Base-by-base conservation (phyloP, 192 early-diverging fungal species). In the Coemansia sp. region DNA sequence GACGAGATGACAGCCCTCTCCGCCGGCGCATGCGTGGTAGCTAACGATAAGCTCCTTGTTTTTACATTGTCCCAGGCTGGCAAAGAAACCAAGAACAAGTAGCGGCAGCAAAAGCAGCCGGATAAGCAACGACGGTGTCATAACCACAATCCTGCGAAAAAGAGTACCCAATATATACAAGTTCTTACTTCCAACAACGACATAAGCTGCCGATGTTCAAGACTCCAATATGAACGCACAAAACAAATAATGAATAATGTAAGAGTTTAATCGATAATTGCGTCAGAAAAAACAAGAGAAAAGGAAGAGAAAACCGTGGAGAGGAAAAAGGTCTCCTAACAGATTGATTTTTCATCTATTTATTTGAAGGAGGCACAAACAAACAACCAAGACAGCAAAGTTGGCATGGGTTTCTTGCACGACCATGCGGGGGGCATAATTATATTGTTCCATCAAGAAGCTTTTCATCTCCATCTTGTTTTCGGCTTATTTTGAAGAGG, bases 1-100 rank as follows among this genome's bases (percentile, higher is more conserved):
- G 35, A 73, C 67, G 16, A 76, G 59, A 65, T 81, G 79, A 44
- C 79, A 81, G 33, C 79, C 79, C 62, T 81, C 53, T 2, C 79
- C 79, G 12, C 66, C 64, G 0, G 65, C 66, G 33, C 79, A 81
- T 9, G 62, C 34, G 12, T 67, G 79, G 66, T 81, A 76, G 67
- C 79, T 75, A 35, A 81, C 64, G 2, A 76, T 68, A 48, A 82
- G 67, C 57, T 82, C 79, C 58, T 70, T 71, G 11, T 58, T 26
- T 18, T 60, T 45, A 33, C 71, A 60, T 7, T 63, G n/a, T 18
- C 20, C 67, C 20, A 68, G 39, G 10, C 63, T 45, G 8, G 63
- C 41, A 59, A 59, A 35, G 14, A 59, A 38, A 36, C 52, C 46
- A 64, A 34, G 33, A 60, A 51, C 62, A 30, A 63, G 6, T 49